Conservation (phyloP, 768 basidiomycete genomes). For the Termitomyces sp. region DNA sequence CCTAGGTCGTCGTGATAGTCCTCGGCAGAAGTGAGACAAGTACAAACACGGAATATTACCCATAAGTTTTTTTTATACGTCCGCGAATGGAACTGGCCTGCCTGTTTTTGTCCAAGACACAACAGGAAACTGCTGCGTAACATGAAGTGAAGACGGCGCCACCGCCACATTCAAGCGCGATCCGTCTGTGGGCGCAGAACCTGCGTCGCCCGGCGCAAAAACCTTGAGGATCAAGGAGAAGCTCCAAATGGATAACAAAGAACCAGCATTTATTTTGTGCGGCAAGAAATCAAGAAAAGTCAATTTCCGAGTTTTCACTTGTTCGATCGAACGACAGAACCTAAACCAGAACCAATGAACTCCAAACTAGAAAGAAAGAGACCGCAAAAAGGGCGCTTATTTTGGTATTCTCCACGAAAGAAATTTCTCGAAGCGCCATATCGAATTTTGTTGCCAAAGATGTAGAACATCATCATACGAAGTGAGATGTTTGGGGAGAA, state of each 20-base stretch:
- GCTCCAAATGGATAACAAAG: neutral
- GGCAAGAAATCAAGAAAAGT: neutral
- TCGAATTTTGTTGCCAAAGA: neutral
- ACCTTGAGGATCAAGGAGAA: neutral
- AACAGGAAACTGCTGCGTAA: neutral
- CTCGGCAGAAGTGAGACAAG: neutral
- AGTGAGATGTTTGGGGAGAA: neutral
- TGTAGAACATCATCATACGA: neutral
- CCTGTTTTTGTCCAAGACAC: too few relatives aligned
- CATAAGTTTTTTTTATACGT: neutral
- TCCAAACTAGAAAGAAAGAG: neutral
- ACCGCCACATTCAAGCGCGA: neutral
- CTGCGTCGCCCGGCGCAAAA: neutral
- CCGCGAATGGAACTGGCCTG: neutral
- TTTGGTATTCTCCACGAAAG: neutral
- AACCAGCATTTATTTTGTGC: neutral
- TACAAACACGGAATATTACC: neutral
- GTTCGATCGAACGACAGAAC: neutral
- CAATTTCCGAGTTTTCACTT: neutral
- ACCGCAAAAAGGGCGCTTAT: neutral
- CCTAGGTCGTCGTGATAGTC: neutral
- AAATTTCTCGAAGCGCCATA: neutral
- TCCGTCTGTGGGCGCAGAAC: neutral
- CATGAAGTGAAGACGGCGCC: neutral
- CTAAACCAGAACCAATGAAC: neutral